Evolutionary conservation across 202 grass and related monocot genomes (phyloP).

Genomic region (Alloteropsis angusta): DNA sequence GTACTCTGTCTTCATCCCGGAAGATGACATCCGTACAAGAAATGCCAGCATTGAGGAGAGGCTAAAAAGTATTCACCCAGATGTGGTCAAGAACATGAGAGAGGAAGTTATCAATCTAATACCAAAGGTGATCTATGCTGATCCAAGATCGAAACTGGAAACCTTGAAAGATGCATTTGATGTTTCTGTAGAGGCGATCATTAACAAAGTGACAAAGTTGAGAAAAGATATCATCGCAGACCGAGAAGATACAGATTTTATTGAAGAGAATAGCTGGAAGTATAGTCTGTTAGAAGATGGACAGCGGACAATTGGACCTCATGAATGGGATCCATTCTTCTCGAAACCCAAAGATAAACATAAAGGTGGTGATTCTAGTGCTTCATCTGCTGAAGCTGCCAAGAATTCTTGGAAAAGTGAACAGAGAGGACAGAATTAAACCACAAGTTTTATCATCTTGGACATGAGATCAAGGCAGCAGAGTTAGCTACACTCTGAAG

Average conservation of each 20-base stretch:
- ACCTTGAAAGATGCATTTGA: slow-evolving; percentile 85
- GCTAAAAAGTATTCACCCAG: slow-evolving; percentile 51
- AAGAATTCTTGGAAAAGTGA: slow-evolving; percentile 88
- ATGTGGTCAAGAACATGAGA: slow-evolving; percentile 58
- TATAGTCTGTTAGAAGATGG: slow-evolving; percentile 76
- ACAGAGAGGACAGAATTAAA: slow-evolving; percentile 50
- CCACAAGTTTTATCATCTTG: slow-evolving; percentile 1
- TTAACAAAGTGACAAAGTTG: slow-evolving; percentile 71
- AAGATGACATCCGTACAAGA: slow-evolving; percentile 44
- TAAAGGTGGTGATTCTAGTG: slow-evolving; percentile 41
- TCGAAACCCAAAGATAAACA: slow-evolving; percentile 93
- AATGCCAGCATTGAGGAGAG: slow-evolving; percentile 72
- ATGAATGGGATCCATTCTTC: slow-evolving; percentile 97
- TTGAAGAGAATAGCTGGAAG: slow-evolving; percentile 95
- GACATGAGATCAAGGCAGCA: neutral
- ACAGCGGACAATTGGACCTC: slow-evolving; percentile 50
- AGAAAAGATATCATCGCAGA: slow-evolving; percentile 68
- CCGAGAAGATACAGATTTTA: slow-evolving; percentile 63
- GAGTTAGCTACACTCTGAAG: neutral
- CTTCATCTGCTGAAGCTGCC: slow-evolving; percentile 58
- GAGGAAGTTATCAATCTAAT: slow-evolving; percentile 94
- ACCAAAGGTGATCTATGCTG: slow-evolving; percentile 80
- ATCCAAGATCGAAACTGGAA: slow-evolving; percentile 87
- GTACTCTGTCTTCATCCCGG: slow-evolving; percentile 91
- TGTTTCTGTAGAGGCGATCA: slow-evolving; percentile 71